A percentile compares a stretch with the other conserved stretches of the same genome.
Evolutionary conservation across 257 asterid genomes (phyloP).

Genomic region (Dorcoceras hygrometricum): DNA sequence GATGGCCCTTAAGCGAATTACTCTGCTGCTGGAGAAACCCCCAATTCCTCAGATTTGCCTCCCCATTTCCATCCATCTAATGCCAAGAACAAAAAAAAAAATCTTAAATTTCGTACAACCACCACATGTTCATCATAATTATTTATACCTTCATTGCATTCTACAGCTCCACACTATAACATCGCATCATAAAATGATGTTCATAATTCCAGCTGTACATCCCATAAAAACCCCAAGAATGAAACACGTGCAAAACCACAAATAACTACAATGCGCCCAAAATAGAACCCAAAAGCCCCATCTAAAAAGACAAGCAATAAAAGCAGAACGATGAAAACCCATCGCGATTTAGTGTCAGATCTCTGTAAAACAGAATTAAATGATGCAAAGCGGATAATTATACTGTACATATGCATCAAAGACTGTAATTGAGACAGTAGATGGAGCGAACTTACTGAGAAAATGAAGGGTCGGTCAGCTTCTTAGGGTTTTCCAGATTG

Average conservation of each 20-base stretch:
- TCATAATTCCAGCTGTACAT: conserved; percentile 22
- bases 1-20: conserved; percentile 34
- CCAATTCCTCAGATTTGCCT: conserved; percentile 56
- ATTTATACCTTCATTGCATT: conserved; percentile 17
- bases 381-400: conserved; percentile 2
- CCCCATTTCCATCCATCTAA: conserved; percentile 69
- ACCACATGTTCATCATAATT: conserved; percentile 17
- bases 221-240: conserved; percentile 31
- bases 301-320: conserved; percentile 2
- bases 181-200: conserved; percentile 18
- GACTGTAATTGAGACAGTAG: neutral
- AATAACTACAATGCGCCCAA: conserved; percentile 19
- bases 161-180: conserved; percentile 19
- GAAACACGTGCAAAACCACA: conserved; percentile 10
- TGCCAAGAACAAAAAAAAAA: conserved; percentile 15
- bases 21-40: conserved; percentile 38
- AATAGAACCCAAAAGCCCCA: conserved; percentile 7
- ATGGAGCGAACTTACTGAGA: conserved; percentile 37
- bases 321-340: neutral
- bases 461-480: conserved; percentile 42
- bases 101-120: conserved; percentile 23
- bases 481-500: conserved; percentile 38
- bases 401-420: conserved; percentile 6
- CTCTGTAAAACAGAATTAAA: conserved; percentile 12
- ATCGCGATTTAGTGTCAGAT: conserved; percentile 28